Conservation (phyloP, 139 green algal species). For the Zygnema cylindricum region DNA sequence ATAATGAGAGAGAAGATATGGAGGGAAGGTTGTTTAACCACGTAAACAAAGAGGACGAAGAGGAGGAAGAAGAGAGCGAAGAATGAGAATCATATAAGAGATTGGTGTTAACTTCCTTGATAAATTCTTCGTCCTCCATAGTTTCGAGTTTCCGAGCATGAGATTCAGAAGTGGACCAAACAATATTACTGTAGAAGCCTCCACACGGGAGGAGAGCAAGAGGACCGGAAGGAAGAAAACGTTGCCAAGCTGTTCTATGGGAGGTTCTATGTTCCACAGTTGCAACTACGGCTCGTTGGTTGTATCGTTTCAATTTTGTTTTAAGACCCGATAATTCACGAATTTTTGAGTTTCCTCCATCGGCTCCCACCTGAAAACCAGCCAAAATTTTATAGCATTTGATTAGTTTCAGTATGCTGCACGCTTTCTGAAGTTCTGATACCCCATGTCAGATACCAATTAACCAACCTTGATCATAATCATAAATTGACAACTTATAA, state of each 20-base stretch:
- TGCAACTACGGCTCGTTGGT: slow-evolving; percentile 40
- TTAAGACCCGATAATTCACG: slow-evolving; percentile 40
- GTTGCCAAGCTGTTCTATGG: slow-evolving; percentile 62
- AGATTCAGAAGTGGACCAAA: slow-evolving; percentile 64
- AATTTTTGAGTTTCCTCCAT: slow-evolving; percentile 43
- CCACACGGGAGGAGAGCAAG: slow-evolving; percentile 65
- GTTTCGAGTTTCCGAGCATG: slow-evolving; percentile 41
- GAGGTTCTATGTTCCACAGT: slow-evolving; percentile 35
- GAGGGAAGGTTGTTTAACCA: not conserved
- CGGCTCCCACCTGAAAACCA: slow-evolving; percentile 62
- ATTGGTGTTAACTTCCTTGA: slow-evolving; percentile 54
- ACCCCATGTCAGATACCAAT: no score
- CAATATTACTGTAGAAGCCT: slow-evolving; percentile 63
- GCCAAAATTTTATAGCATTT: no score
- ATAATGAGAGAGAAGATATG: not conserved
- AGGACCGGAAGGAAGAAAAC: slow-evolving; percentile 66
- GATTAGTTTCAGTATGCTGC: no score
- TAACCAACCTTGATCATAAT: no score
- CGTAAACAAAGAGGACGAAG: slow-evolving; percentile 25
- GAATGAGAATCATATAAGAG: slow-evolving; percentile 23
- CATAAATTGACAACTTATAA: no score
- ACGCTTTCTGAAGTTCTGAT: no score
- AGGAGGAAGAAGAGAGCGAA: not conserved
- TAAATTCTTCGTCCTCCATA: slow-evolving; percentile 53
- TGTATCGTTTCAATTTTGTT: slow-evolving; percentile 25